Percentiles rank a stretch among this genome's conserved stretches.
These are phyloP conservation scores for Citropsis articulata DNA, from an alignment of 345 rosid genomes.

Conservation along the genomic window DNA sequence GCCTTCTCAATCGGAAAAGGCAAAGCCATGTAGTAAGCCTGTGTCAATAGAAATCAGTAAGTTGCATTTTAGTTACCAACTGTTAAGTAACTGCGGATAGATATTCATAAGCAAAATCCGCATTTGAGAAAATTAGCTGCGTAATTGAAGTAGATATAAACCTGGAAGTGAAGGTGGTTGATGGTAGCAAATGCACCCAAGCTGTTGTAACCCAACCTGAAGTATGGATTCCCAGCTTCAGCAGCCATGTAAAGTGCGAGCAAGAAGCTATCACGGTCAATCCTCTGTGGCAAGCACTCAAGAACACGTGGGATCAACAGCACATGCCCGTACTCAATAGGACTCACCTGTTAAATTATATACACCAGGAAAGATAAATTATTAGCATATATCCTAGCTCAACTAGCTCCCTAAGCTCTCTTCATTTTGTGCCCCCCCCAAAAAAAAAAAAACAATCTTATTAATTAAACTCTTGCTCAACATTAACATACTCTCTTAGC, in stretches of 20 bases:
- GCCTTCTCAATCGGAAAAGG: conserved; percentile 91
- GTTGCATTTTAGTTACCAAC: neutral
- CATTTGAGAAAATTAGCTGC: neutral
- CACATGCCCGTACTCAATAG: conserved; percentile 97
- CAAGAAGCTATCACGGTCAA: conserved; percentile 76
- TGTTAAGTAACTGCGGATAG: neutral
- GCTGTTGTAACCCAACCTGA: conserved; percentile 94
- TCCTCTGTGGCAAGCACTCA: conserved; percentile 94
- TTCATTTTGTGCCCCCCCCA: neutral
- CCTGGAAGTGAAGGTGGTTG: conserved; percentile 99
- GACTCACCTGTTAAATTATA: conserved; percentile 67
- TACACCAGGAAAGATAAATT: neutral
- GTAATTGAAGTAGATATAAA: conserved; percentile 8
- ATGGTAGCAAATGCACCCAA: conserved; percentile 98
- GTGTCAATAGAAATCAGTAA: conserved; percentile 13
- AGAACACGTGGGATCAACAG: conserved; percentile 79
- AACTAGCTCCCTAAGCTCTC: conserved; percentile 25
- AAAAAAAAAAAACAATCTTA: neutral
- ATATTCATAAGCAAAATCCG: neutral
- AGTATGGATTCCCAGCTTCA: conserved; percentile 79
- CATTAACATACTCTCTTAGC: neutral
- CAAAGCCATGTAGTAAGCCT: conserved; percentile 85
- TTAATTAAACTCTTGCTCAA: neutral
- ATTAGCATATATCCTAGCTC: neutral
- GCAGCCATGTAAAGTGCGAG: conserved; percentile 82